Percentiles rank a stretch among this genome's conserved stretches.
Evolutionary conservation across 192 early-diverging fungal species (phyloP).

Genomic region (Umbelopsis sp.): DNA sequence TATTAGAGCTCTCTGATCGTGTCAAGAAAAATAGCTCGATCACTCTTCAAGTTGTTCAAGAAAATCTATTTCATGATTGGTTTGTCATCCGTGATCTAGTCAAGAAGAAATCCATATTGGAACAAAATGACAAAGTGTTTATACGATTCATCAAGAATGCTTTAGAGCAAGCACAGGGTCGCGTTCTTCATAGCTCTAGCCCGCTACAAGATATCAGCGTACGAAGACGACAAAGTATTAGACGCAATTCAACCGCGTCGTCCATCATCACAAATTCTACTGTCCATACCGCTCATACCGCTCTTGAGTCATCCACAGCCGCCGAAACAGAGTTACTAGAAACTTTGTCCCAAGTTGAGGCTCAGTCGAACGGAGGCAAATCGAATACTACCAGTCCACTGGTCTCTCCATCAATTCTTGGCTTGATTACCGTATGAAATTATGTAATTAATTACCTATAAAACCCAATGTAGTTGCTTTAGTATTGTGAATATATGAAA

Average conservation of each 20-base stretch:
- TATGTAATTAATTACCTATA: neutral
- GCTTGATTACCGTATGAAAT: conserved; percentile 5
- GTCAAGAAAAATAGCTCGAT: conserved; percentile 2
- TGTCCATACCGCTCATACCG: conserved; percentile 4
- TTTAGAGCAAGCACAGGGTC: conserved; percentile 8
- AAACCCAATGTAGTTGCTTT: neutral
- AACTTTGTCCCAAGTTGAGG: conserved; percentile 1
- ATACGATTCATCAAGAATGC: conserved; percentile 3
- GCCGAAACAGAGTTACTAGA: conserved; percentile 14
- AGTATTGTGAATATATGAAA: too few species aligned
- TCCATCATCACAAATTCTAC: too few species aligned
- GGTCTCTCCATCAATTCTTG: neutral
- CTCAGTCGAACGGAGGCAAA: neutral
- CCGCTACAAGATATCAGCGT: neutral
- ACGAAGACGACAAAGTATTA: neutral
- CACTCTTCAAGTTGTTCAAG: neutral
- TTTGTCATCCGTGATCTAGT: conserved; percentile 1
- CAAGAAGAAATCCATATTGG: neutral
- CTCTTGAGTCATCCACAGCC: neutral
- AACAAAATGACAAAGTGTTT: conserved; percentile 8
- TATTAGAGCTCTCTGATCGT: conserved; percentile 8
- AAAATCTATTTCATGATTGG: conserved; percentile 12
- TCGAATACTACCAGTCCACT: neutral
- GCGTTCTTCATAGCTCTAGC: neutral
- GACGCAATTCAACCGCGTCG: neutral